Percentiles rank a stretch among this genome's conserved stretches.
phyloP scores from a whole-genome alignment of 306 rosid genomes.

The Vachellia pachyceras region DNA sequence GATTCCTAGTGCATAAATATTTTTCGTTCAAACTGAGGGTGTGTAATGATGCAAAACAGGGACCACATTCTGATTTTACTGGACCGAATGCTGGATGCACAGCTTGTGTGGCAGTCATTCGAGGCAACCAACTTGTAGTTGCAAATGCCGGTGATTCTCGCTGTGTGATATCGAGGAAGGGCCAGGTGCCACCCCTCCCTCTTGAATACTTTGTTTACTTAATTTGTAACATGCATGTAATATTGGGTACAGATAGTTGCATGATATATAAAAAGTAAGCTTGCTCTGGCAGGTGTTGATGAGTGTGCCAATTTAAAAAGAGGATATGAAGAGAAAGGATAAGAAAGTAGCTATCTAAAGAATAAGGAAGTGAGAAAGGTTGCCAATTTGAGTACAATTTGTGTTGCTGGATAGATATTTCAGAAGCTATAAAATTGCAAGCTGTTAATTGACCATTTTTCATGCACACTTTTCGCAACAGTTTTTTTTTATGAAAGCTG shows the following conservation, averaged over 20 bases:
- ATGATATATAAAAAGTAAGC: neutral
- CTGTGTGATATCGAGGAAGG: constrained; percentile 87
- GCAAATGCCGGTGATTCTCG: constrained; percentile 99
- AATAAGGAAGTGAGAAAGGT: constrained; percentile 20
- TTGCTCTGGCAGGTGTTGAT: neutral
- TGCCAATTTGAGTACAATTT: neutral
- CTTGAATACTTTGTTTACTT: neutral
- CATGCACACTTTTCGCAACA: neutral
- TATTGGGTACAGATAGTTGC: too few species aligned
- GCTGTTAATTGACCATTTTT: neutral
- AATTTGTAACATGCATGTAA: too few species aligned
- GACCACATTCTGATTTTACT: constrained; percentile 90
- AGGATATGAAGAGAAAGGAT: neutral
- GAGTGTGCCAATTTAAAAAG: neutral
- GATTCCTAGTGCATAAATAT: constrained; percentile 3
- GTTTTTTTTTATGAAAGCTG: neutral
- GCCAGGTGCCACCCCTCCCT: constrained; percentile 67
- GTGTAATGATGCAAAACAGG: constrained; percentile 59
- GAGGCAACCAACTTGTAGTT: constrained; percentile 70
- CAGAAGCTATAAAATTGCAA: constrained; percentile 12
- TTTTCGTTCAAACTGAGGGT: constrained; percentile 38
- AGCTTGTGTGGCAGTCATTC: constrained; percentile 87
- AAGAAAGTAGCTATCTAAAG: neutral
- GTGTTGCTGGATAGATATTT: constrained; percentile 27
- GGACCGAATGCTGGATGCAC: constrained; percentile 95